A percentile compares a stretch with the other conserved stretches of the same genome.
These are phyloP conservation scores for Dioszegia hungarica DNA, from an alignment of 768 basidiomycete genomes.

Conservation along the genomic window DNA sequence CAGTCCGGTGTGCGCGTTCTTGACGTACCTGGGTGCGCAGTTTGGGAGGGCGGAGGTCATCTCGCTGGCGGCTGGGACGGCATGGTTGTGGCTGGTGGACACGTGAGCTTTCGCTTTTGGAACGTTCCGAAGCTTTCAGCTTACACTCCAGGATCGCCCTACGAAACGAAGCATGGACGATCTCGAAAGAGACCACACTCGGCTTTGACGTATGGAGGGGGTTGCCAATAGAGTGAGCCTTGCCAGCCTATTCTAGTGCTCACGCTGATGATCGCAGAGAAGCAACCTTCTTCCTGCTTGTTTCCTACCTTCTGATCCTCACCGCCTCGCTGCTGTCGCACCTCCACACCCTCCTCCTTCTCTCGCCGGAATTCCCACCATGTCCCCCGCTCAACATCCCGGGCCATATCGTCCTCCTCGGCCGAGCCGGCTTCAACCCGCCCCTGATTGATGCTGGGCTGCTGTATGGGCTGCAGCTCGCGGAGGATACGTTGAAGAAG, in stretches of 20 bases:
- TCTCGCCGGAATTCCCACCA: conserved; percentile 57
- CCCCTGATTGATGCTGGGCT: conserved; percentile 23
- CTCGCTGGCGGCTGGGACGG: conserved; percentile 19
- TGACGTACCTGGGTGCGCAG: conserved; percentile 38
- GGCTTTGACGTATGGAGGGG: conserved; percentile 32
- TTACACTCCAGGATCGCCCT: conserved; percentile 30
- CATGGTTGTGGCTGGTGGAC: conserved; percentile 37
- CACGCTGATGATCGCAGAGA: conserved; percentile 25
- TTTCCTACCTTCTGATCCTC: conserved; percentile 38
- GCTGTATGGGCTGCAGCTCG: conserved; percentile 19
- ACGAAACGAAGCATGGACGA: conserved; percentile 36
- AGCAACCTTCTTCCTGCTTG: conserved; percentile 43
- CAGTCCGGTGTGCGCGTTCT: conserved; percentile 36
- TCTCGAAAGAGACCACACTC: conserved; percentile 27
- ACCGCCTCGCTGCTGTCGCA: conserved; percentile 39
- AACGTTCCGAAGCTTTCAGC: background rate
- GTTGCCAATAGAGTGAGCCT: conserved; percentile 44
- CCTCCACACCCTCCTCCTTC: conserved; percentile 60
- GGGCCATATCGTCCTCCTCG: conserved; percentile 34
- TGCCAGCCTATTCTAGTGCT: background rate
- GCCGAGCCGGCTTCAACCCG: conserved; percentile 29
- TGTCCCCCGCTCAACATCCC: conserved; percentile 39
- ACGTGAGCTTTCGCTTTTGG: conserved; percentile 28
- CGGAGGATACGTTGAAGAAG: conserved; percentile 34
- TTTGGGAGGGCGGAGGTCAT: conserved; percentile 9